Percentiles rank a stretch among this genome's conserved stretches.
Conservation (phyloP, 305 asterid species). For the Fraxinus paxiana region DNA sequence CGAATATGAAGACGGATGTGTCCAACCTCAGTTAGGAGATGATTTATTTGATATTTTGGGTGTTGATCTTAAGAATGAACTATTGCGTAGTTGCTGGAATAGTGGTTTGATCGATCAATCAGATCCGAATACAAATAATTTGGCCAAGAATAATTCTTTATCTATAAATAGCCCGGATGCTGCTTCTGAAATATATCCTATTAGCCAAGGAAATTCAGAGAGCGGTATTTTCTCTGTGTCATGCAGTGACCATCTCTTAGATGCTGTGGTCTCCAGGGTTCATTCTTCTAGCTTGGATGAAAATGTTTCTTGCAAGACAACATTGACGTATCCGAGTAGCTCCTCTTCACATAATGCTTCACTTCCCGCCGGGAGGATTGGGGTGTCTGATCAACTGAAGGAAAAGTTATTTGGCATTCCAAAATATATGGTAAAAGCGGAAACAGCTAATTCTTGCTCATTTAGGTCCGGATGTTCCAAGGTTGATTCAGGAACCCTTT, state of each 20-base stretch:
- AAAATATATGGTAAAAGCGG: slow-evolving; percentile 34
- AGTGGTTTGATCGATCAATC: slow-evolving; percentile 24
- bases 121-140: slow-evolving; percentile 19
- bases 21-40: slow-evolving; percentile 42
- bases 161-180: slow-evolving; percentile 27
- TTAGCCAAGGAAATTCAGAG: slow-evolving; percentile 36
- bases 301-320: slow-evolving; percentile 49
- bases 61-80: slow-evolving; percentile 42
- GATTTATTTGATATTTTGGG: slow-evolving; percentile 65
- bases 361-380: slow-evolving; percentile 33
- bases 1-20: slow-evolving; percentile 24
- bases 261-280: slow-evolving; percentile 50
- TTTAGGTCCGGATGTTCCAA: slow-evolving; percentile 34
- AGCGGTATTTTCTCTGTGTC: slow-evolving; percentile 31
- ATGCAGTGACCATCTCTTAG: slow-evolving; percentile 51
- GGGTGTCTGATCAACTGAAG: slow-evolving; percentile 31
- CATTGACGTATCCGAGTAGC: slow-evolving; percentile 41
- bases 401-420: slow-evolving; percentile 53
- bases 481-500: slow-evolving; percentile 37
- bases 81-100: slow-evolving; percentile 38
- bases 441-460: slow-evolving; percentile 35
- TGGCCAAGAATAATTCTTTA: slow-evolving; percentile 25
- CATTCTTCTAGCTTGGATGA: slow-evolving; percentile 41
- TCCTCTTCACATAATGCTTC: slow-evolving; percentile 35
- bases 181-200: slow-evolving; percentile 31